Conservation (phyloP, 1,284 basidiomycete species). For the Crucibulum cyathiforme region DNA sequence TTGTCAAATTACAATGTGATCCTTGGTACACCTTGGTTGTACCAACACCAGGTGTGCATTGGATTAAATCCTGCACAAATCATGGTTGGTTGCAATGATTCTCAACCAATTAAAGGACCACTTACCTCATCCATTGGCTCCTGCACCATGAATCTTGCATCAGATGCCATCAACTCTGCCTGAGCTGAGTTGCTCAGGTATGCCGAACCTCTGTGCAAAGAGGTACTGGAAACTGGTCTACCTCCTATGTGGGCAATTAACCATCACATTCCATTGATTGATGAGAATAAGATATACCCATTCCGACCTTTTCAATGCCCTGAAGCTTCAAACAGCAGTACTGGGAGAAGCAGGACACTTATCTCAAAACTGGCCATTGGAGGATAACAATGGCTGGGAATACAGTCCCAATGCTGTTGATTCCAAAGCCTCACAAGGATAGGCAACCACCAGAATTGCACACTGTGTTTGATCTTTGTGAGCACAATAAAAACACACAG, state of each 20-base stretch:
- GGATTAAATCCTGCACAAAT: slow-evolving; percentile 25
- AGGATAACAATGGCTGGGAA: slow-evolving; percentile 17
- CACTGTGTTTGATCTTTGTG: slow-evolving; percentile 9
- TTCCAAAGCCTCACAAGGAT: slow-evolving; percentile 15
- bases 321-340: slow-evolving; percentile 19
- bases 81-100: slow-evolving; percentile 11
- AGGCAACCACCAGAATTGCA: slow-evolving; percentile 6
- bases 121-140: background rate
- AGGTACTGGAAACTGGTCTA: slow-evolving; percentile 12
- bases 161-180: slow-evolving; percentile 16
- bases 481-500: slow-evolving; percentile 15
- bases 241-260: slow-evolving; percentile 28
- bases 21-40: slow-evolving; percentile 42
- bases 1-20: no score
- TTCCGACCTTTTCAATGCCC: slow-evolving; percentile 22
- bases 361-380: slow-evolving; percentile 24
- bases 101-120: slow-evolving; percentile 6
- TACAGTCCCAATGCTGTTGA: slow-evolving; percentile 31
- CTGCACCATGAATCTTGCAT: background rate
- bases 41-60: slow-evolving; percentile 29
- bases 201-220: slow-evolving; percentile 11
- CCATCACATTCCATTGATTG: slow-evolving; percentile 29
- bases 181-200: slow-evolving; percentile 3
- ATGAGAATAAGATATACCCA: slow-evolving; percentile 19
- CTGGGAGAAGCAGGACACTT: slow-evolving; percentile 17